Evolutionary conservation across 176 grass and related monocot species (phyloP), one percentile per base, ranked within the genome.

Genomic region (Melocanna baccifera): DNA sequence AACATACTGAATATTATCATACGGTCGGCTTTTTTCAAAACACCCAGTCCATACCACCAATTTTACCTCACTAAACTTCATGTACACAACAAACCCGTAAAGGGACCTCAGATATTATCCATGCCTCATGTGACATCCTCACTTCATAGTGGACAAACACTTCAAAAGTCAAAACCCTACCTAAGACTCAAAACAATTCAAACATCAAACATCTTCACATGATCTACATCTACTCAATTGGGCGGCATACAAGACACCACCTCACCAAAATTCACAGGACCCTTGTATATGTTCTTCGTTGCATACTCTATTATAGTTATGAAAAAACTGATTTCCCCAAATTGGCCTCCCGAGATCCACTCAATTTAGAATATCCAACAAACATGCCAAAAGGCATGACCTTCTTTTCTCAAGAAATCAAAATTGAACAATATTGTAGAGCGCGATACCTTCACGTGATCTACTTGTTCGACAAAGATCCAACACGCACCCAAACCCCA

Each of bases 131-230:
- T 76, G 30, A 78, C 23, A 1, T 22, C 45, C 45, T 23, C 26
- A 63, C 25, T 64, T 28, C 58, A 65, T 37, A 2, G 1, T 36
- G 25, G 47, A 37, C 25, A 68, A 57, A 76, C 10, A 26, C 16
- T 75, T 68, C 10, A 76, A 57, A 83, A 82, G 28, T 61, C 3
- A 81, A 82, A 45, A 53, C 9, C 32, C 86, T 83, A 72, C 36
- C 45, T 37, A 57, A 57, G 18, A 79, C 76, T 41, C 34, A 23
- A 7, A 68, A 6, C 3, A 62, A 50, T 43, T 75, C 14, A 62
- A 62, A 62, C 18, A 75, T 18, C n/a, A 23, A 42, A 25, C 45
- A 45, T 74, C 6, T 67, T 80, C 20, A 74, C 22, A 84, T 36
- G 26, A 59, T 18, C 32, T 75, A 37, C 4, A 59, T 13, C 23